These are phyloP conservation scores for Lentinula boryana DNA, from an alignment of 768 basidiomycete species.

Conservation along the genomic window DNA sequence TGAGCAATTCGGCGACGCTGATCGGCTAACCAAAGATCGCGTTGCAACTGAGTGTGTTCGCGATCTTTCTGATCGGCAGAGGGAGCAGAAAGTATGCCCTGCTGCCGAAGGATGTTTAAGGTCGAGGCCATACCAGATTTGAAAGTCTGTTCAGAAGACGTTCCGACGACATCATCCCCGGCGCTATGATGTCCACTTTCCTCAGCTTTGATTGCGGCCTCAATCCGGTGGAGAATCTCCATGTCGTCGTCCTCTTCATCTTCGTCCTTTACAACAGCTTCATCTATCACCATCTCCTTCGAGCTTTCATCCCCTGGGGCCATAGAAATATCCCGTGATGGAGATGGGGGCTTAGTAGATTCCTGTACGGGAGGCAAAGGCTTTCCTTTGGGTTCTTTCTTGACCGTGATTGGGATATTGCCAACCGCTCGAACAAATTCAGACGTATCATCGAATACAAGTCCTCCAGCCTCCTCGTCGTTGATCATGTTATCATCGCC, in stretches of 20 bases:
- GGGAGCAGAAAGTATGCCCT: conserved; percentile 76
- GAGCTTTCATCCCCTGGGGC: conserved; percentile 56
- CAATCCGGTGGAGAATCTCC: conserved; percentile 75
- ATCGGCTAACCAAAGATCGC: conserved; percentile 88
- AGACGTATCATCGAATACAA: conserved; percentile 94
- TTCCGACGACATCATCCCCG: conserved; percentile 45
- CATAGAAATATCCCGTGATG: conserved; percentile 51
- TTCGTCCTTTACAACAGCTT: conserved; percentile 75
- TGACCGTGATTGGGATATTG: conserved; percentile 51
- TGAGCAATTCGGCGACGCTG: conserved; percentile 70
- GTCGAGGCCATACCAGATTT: conserved; percentile 85
- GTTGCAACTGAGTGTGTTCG: conserved; percentile 76
- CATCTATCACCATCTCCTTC: conserved; percentile 79
- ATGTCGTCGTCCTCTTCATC: conserved; percentile 64
- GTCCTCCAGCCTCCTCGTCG: conserved; percentile 42
- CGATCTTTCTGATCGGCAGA: conserved; percentile 63
- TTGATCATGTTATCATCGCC: conserved; percentile 29
- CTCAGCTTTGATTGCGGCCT: conserved; percentile 56
- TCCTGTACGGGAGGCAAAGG: conserved; percentile 17
- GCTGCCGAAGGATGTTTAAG: conserved; percentile 81
- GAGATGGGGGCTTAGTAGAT: conserved; percentile 27
- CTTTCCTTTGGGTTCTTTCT: conserved; percentile 39
- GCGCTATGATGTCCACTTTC: conserved; percentile 49
- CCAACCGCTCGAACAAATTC: conserved; percentile 90
- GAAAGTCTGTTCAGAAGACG: conserved; percentile 73